Evolutionary conservation across 2,329 filamentous ascomycete species (phyloP).

Genomic region (Neopestalotiopsis rosae): DNA sequence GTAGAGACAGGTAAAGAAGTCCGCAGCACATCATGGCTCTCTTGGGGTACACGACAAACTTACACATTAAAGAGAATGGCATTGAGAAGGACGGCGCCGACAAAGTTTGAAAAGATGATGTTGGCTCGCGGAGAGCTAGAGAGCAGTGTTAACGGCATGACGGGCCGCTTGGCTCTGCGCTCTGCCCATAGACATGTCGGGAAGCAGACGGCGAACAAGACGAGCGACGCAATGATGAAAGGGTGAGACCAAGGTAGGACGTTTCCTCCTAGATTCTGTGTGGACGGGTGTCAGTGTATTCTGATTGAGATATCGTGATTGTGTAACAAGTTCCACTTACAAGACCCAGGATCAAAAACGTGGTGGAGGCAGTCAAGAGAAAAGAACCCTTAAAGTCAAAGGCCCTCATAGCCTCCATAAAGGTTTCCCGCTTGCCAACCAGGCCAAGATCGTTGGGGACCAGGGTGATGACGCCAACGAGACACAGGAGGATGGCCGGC

Average conservation of each 20-base stretch:
- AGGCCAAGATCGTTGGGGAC: conserved; percentile 61
- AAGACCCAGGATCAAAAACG: conserved; percentile 64
- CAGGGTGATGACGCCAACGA: conserved; percentile 49
- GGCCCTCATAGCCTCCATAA: conserved; percentile 54
- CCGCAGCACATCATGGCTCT: too few species aligned
- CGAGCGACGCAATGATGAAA: conserved; percentile 57
- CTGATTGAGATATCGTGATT: too few species aligned
- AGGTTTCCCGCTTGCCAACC: conserved; percentile 47
- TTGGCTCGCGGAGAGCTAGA: conserved; percentile 57
- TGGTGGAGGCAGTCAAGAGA: conserved; percentile 57
- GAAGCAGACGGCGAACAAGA: conserved; percentile 52
- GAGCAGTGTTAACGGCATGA: conserved; percentile 65
- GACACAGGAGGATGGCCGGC: conserved; percentile 52
- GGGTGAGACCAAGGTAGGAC: conserved; percentile 67
- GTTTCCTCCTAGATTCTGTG: conserved; percentile 67
- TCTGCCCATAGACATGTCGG: conserved; percentile 60
- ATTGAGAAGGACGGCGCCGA: conserved; percentile 57
- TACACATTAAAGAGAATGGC: conserved; percentile 65
- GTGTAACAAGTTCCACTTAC: conserved; percentile 38
- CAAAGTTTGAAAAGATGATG: conserved; percentile 61
- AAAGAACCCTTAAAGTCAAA: conserved; percentile 64
- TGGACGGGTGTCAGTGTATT: background rate
- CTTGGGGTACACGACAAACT: conserved; percentile 25
- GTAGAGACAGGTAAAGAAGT: background rate
- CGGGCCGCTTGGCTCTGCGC: conserved; percentile 54